phyloP scores from a whole-genome alignment of 495 filamentous ascomycete species.

The Podospora pseudocomata region DNA sequence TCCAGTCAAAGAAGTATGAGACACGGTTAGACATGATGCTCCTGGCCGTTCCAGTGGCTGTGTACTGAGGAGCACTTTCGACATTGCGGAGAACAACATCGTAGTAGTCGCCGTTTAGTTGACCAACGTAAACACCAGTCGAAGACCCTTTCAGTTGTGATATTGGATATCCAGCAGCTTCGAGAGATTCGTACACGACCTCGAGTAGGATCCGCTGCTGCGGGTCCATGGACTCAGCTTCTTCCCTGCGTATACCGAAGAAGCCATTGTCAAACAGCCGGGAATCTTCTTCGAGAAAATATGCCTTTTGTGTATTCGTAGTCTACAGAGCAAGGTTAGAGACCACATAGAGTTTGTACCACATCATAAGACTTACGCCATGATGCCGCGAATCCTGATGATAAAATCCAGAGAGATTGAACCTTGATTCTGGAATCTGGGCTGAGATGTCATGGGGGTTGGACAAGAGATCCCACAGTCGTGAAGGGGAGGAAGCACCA shows the following conservation, averaged over 20 bases:
- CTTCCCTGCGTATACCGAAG: slow-evolving; percentile 36
- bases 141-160: neutral
- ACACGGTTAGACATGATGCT: slow-evolving; percentile 47
- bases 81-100: slow-evolving; percentile 17
- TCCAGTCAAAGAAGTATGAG: slow-evolving; percentile 48
- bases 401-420: slow-evolving; percentile 19
- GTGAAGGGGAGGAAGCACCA: slow-evolving; percentile 10
- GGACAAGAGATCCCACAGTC: slow-evolving; percentile 22
- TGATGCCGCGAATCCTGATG: slow-evolving; percentile 50
- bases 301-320: slow-evolving; percentile 50
- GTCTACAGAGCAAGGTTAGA: neutral
- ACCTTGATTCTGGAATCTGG: slow-evolving; percentile 16
- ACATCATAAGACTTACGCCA: slow-evolving; percentile 20
- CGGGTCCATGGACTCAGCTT: slow-evolving; percentile 4
- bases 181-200: slow-evolving; percentile 1
- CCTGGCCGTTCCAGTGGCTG: slow-evolving; percentile 27
- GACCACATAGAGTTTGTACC: neutral
- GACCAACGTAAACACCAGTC: slow-evolving; percentile 22
- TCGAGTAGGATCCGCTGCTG: slow-evolving; percentile 5
- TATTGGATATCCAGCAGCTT: neutral
- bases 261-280: slow-evolving; percentile 50
- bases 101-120: slow-evolving; percentile 27
- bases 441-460: slow-evolving; percentile 13
- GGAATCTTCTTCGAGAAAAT: slow-evolving; percentile 51
- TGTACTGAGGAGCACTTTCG: slow-evolving; percentile 45